Percentiles rank a stretch among this genome's conserved stretches.
phyloP scores from a whole-genome alignment of 140 eudicot species.

The Oenanthe javanica region DNA sequence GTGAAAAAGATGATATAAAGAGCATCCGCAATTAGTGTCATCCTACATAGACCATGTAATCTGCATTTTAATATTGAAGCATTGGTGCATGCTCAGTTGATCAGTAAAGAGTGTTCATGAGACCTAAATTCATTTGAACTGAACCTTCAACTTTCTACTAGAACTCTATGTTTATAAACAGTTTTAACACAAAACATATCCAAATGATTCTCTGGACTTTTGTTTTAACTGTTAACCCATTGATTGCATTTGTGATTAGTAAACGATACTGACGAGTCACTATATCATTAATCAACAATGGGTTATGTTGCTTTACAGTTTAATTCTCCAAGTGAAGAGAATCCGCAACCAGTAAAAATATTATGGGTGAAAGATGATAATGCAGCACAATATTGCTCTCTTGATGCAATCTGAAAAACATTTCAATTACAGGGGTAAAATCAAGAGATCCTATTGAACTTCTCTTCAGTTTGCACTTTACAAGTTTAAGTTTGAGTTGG shows the following conservation, averaged over 20 bases:
- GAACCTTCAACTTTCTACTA: not conserved
- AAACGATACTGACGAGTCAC: not conserved
- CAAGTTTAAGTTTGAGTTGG: not conserved
- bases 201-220: not conserved
- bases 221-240: not conserved
- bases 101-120: not conserved
- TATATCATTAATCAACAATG: not conserved
- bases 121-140: not conserved
- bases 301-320: not conserved
- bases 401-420: not conserved
- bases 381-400: not conserved
- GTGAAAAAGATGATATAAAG: not conserved
- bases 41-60: not conserved
- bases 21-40: not conserved
- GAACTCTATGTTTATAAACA: not conserved
- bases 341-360: not conserved
- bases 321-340: not conserved
- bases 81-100: not conserved
- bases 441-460: not conserved
- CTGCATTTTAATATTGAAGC: not conserved
- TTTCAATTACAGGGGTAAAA: not conserved
- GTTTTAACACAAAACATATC: not conserved
- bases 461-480: not conserved
- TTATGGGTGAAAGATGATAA: not conserved
- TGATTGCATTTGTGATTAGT: not conserved